Percentiles rank a stretch among this genome's conserved stretches.
These are phyloP conservation scores for Colletotrichum incanum DNA, from an alignment of 2,329 filamentous ascomycete genomes.

Conservation along the genomic window DNA sequence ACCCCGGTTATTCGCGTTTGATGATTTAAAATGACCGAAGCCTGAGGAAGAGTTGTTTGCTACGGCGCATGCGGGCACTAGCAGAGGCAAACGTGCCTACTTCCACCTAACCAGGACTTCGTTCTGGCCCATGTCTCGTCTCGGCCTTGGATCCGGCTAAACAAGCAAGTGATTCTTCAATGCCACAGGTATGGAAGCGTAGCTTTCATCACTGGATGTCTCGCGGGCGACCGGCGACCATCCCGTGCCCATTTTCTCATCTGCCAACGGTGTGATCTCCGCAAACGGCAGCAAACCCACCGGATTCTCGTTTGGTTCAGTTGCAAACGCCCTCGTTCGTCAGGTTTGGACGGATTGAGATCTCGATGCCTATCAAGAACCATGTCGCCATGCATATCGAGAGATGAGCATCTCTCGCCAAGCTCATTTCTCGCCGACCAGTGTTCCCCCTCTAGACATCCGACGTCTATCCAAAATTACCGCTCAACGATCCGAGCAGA, in stretches of 20 bases:
- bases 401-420: neutral
- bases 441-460: neutral
- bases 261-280: neutral
- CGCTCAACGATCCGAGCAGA: neutral
- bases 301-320: neutral
- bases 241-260: constrained; percentile 1
- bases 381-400: neutral
- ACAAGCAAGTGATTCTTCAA: neutral
- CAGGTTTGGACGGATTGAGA: neutral
- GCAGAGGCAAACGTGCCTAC: constrained; percentile 17
- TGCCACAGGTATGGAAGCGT: neutral
- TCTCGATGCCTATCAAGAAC: neutral
- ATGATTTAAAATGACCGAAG: neutral
- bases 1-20: neutral
- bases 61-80: constrained; percentile 5
- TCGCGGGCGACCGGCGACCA: constrained; percentile 8
- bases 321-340: constrained; percentile 10
- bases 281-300: constrained; percentile 2
- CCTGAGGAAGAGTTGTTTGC: constrained; percentile 18
- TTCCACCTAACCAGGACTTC: neutral
- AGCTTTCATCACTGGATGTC: constrained; percentile 4
- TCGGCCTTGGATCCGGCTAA: neutral
- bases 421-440: neutral
- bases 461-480: neutral
- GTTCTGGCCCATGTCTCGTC: neutral